Conservation (phyloP, 2,329 filamentous ascomycete species). For the Ophiocordyceps australis region DNA sequence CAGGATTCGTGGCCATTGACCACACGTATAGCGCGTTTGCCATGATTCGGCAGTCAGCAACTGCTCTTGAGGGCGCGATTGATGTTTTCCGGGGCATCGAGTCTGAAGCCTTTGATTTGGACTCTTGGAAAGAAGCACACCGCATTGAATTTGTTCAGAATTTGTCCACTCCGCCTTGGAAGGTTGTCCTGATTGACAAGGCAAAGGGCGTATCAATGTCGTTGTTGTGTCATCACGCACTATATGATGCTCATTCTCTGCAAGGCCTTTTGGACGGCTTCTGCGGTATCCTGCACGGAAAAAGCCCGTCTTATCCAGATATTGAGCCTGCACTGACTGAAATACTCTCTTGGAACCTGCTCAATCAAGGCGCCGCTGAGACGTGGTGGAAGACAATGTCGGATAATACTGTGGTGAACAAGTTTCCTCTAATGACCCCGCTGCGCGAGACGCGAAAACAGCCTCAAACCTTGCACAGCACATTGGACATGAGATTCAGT, state of each 20-base stretch:
- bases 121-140: constrained; percentile 17
- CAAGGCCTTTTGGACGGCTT: constrained; percentile 45
- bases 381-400: constrained; percentile 55
- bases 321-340: constrained; percentile 19
- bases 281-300: constrained; percentile 8
- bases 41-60: constrained; percentile 45
- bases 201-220: constrained; percentile 15
- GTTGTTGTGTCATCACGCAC: constrained; percentile 52
- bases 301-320: constrained; percentile 1
- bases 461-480: constrained; percentile 14
- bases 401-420: constrained; percentile 37
- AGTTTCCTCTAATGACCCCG: constrained; percentile 63
- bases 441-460: constrained; percentile 20
- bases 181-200: constrained; percentile 26
- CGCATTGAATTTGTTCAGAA: constrained; percentile 16
- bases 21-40: constrained; percentile 45
- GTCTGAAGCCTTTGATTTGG: constrained; percentile 9
- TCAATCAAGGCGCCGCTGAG: constrained; percentile 11
- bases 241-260: constrained; percentile 73
- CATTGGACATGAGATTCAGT: constrained; percentile 18
- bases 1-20: constrained; percentile 49
- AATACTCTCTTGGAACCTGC: constrained; percentile 17
- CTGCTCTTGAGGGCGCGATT: constrained; percentile 4
- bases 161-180: constrained; percentile 45
- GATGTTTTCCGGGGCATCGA: constrained; percentile 1